Percentiles rank a stretch among this genome's conserved stretches.
Evolutionary conservation across 2,329 filamentous ascomycete genomes (phyloP).

Genomic region (Verticillium nubilum): DNA sequence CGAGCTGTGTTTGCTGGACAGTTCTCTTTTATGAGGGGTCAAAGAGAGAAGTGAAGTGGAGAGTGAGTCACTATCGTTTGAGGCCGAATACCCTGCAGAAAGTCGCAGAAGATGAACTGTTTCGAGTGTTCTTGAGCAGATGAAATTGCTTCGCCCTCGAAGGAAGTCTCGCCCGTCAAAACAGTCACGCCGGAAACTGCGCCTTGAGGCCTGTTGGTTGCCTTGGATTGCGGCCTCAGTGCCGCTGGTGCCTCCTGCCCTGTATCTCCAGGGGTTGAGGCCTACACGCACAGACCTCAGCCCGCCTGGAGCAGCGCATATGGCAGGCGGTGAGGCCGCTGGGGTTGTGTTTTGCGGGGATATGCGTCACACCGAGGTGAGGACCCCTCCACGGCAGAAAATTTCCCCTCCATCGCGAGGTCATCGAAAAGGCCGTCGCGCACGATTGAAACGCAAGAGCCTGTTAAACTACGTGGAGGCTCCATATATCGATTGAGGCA

Average conservation of each 20-base stretch:
- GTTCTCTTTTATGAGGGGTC: background rate
- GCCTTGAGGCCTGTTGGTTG: background rate
- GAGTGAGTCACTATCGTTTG: background rate
- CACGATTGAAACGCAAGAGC: background rate
- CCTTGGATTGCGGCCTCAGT: background rate
- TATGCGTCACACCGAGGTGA: constrained; percentile 9
- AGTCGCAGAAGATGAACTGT: background rate
- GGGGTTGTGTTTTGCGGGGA: background rate
- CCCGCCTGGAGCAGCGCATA: background rate
- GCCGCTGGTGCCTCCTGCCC: background rate
- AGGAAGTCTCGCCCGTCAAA: background rate
- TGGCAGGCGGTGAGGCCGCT: constrained; percentile 5
- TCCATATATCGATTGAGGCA: background rate
- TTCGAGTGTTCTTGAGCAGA: background rate
- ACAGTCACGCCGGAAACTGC: background rate
- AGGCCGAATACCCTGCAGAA: background rate
- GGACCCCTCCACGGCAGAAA: constrained; percentile 11
- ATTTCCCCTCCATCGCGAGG: constrained; percentile 9
- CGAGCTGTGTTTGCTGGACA: background rate
- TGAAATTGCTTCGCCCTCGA: background rate
- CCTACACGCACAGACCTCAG: background rate
- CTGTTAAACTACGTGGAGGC: background rate
- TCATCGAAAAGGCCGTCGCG: background rate
- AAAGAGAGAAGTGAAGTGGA: background rate
- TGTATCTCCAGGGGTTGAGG: background rate